Evolutionary conservation across 2,329 filamentous ascomycete genomes (phyloP), one percentile per base, ranked within the genome.

Genomic region (Clarireedia sp.): DNA sequence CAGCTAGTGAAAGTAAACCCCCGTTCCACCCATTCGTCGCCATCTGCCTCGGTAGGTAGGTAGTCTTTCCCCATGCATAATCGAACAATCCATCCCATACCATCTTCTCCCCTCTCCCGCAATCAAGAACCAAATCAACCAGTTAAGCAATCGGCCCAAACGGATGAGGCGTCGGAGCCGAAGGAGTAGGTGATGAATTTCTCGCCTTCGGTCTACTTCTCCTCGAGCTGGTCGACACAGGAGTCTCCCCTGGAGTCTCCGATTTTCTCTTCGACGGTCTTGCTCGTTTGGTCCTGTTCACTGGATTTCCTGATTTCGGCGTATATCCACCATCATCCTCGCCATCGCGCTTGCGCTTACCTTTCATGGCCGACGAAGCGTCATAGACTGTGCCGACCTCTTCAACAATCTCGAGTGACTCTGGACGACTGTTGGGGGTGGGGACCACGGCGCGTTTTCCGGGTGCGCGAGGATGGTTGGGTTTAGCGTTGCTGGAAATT

Each of bases 271-370:
- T 67, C 44, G 64, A 64, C 8, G 59, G 51, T 24, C 64, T 53
- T 19, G 63, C 55, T 55, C 67, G 68, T 47, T 66, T 67, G 5
- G 43, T 51, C 43, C 66, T 67, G 14, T 63, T 64, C 46, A 62
- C 59, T 36, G 60, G 52, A 8, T 60, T 54, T 3, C 79, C 80
- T 2, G 77, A 77, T 60, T 82, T 81, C 2, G 81, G 80, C 56
- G 80, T 74, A 65, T 84, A 84, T 3, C 80, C 80, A 23, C 60
- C 60, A 0, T 71, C 69, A 59, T 85, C 81, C 7, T 83, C 81
- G 36, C 82, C 80, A 26, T 69, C 67, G 9, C 68, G 61, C 59
- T 67, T 68, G 14, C 76, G 67, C 69, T 79, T 79, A 38, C 57
- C 74, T 36, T 63, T 64, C 2, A 38, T 56, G 6, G 57, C 41